Conservation (phyloP, 345 rosid species). For the Populus simonii region DNA sequence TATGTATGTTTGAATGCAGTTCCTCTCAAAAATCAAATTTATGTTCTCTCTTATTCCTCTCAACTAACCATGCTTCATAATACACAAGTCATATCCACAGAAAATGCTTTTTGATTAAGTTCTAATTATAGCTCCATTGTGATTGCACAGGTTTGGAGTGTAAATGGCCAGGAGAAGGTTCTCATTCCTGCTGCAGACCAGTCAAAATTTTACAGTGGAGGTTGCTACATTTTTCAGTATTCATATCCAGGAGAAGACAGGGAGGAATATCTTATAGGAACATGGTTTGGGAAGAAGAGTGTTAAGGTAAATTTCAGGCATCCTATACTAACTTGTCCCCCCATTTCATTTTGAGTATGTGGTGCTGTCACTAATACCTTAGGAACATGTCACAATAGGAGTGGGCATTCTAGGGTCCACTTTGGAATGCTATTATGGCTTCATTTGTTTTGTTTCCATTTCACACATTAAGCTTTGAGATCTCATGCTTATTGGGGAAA, state of each 20-base stretch:
- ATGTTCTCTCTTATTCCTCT: background rate
- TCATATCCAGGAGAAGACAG: slow-evolving; percentile 89
- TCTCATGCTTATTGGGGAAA: background rate
- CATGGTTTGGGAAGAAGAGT: slow-evolving; percentile 93
- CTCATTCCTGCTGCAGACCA: slow-evolving; percentile 78
- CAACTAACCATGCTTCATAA: background rate
- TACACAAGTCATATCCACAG: background rate
- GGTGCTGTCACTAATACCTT: background rate
- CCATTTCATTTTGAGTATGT: background rate
- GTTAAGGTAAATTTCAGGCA: slow-evolving; percentile 56
- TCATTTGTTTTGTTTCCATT: background rate
- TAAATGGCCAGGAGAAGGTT: slow-evolving; percentile 65
- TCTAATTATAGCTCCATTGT: slow-evolving; percentile 18
- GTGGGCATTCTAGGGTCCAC: background rate
- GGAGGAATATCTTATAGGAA: slow-evolving; percentile 86
- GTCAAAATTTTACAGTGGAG: slow-evolving; percentile 82
- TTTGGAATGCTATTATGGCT: background rate
- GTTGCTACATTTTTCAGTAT: slow-evolving; percentile 84
- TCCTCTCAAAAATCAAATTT: background rate
- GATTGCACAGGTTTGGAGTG: slow-evolving; percentile 75
- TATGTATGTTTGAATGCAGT: background rate
- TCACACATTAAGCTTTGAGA: background rate
- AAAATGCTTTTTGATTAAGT: background rate
- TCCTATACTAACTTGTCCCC: background rate
- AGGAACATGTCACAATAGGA: background rate